phyloP scores from a whole-genome alignment of 345 rosid species.

The Brassica nigra region DNA sequence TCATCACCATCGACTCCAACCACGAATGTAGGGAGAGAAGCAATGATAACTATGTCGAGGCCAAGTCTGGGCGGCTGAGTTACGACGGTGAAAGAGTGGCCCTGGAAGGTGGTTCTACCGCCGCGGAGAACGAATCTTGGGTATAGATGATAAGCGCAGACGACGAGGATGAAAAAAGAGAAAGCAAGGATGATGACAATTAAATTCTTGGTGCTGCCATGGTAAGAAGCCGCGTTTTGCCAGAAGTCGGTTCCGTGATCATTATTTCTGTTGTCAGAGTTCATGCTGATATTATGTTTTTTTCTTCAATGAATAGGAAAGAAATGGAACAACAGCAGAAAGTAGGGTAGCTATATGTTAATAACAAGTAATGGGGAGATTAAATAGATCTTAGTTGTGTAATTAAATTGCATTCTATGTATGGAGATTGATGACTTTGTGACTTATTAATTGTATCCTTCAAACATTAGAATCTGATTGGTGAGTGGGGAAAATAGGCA shows the following conservation, averaged over 20 bases:
- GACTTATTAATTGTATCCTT: background rate
- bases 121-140: slow-evolving; percentile 45
- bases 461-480: background rate
- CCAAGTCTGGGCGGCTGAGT: slow-evolving; percentile 54
- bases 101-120: slow-evolving; percentile 44
- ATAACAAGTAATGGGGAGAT: slow-evolving; percentile 7
- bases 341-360: background rate
- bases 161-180: slow-evolving; percentile 43
- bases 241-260: slow-evolving; percentile 9
- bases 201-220: slow-evolving; percentile 50
- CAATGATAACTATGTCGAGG: slow-evolving; percentile 51
- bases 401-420: background rate
- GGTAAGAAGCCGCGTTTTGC: slow-evolving; percentile 20
- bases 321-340: background rate
- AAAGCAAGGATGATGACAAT: slow-evolving; percentile 47
- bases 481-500: background rate
- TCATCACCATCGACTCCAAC: slow-evolving; percentile 27
- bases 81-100: slow-evolving; percentile 12
- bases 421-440: background rate
- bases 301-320: background rate
- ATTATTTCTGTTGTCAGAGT: background rate
- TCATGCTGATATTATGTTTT: slow-evolving; percentile 14
- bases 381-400: background rate
- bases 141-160: slow-evolving; percentile 48
- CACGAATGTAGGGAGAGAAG: slow-evolving; percentile 55